phyloP scores from a whole-genome alignment of 768 basidiomycete genomes.

The Aureoboletus auriporus region DNA sequence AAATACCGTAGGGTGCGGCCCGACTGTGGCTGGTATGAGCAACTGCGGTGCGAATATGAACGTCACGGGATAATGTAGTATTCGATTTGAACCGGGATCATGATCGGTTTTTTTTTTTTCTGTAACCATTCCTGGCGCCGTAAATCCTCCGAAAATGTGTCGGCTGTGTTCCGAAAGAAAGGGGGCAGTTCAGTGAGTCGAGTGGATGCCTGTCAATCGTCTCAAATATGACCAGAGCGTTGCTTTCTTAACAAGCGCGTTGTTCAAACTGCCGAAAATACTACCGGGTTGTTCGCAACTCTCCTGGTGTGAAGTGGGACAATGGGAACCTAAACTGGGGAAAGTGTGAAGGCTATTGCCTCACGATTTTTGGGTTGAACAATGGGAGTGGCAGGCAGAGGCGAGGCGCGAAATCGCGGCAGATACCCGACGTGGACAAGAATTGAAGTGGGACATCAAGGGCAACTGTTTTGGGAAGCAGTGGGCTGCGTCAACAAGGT shows the following conservation, averaged over 20 bases:
- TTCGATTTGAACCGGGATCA: conserved; percentile 11
- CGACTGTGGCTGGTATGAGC: conserved; percentile 7
- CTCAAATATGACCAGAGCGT: neutral
- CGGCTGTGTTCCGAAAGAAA: conserved; percentile 2
- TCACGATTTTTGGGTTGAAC: conserved; percentile 1
- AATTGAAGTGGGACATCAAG: neutral
- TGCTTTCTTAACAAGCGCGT: neutral
- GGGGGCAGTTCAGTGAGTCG: neutral
- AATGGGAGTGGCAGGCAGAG: conserved; percentile 1
- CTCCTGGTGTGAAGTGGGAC: conserved; percentile 2
- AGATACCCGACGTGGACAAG: neutral
- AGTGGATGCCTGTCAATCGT: conserved; percentile 1
- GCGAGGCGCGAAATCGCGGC: neutral
- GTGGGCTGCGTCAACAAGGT: conserved; percentile 2
- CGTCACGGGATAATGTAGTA: conserved; percentile 3
- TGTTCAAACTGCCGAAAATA: conserved; percentile 9
- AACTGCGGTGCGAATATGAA: conserved; percentile 3
- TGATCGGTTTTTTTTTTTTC: neutral
- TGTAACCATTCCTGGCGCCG: neutral
- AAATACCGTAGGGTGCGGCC: conserved; percentile 1
- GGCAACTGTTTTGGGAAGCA: neutral
- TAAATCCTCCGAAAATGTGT: conserved; percentile 11
- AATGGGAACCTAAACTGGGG: conserved; percentile 4
- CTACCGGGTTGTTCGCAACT: conserved; percentile 10
- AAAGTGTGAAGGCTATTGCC: neutral